phyloP scores from a whole-genome alignment of 2,329 filamentous ascomycete genomes.

The Juglanconis sp. region DNA sequence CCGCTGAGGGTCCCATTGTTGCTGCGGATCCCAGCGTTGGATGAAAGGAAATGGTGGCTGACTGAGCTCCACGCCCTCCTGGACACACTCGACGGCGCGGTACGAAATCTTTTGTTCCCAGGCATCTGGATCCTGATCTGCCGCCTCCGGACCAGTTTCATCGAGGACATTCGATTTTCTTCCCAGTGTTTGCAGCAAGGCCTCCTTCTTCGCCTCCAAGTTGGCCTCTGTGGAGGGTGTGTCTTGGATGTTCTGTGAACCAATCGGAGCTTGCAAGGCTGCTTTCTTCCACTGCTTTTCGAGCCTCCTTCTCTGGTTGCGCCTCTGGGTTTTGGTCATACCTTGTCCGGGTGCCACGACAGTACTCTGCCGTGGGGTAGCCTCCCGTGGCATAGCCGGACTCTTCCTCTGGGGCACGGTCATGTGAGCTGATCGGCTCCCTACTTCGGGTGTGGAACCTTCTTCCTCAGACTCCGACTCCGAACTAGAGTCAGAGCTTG shows the following conservation, averaged over 20 bases:
- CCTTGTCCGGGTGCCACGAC: conserved; percentile 26
- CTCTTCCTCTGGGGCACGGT: not conserved
- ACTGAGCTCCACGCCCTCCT: conserved; percentile 64
- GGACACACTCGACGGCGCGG: conserved; percentile 77
- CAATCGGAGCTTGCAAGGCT: not conserved
- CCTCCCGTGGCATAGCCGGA: not conserved
- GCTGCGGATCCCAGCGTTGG: conserved; percentile 82
- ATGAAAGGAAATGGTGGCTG: conserved; percentile 86
- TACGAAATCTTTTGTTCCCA: conserved; percentile 76
- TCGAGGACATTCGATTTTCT: not conserved
- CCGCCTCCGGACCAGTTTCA: conserved; percentile 5
- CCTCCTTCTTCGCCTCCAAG: conserved; percentile 38
- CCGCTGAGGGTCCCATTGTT: conserved; percentile 37
- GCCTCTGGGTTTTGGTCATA: conserved; percentile 43
- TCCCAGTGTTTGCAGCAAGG: conserved; percentile 29
- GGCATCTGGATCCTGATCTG: conserved; percentile 51
- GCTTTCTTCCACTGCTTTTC: conserved; percentile 19
- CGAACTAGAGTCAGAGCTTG: conserved; percentile 26
- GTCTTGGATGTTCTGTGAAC: not conserved
- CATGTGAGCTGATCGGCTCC: not conserved
- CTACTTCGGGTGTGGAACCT: not conserved
- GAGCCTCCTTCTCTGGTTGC: conserved; percentile 48
- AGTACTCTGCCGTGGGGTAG: not conserved
- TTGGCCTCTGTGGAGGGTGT: conserved; percentile 21
- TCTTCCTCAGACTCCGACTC: conserved; percentile 35